Percentiles rank a stretch among this genome's conserved stretches.
Conservation (phyloP, 345 rosid species). For the Capsella bursapastoris region DNA sequence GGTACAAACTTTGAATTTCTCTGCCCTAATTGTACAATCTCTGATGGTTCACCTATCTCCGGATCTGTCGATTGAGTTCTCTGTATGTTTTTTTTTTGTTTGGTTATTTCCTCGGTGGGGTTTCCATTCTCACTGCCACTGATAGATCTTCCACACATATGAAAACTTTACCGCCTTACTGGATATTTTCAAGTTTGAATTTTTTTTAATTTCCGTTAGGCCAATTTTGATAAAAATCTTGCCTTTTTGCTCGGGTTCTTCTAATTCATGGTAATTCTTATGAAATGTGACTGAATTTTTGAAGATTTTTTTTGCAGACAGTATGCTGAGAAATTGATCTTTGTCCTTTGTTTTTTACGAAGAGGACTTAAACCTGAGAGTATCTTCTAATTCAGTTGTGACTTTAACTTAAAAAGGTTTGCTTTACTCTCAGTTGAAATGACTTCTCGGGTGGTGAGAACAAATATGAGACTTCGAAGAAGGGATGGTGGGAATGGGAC, state of each 20-base stretch:
- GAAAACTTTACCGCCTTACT: constrained; percentile 11
- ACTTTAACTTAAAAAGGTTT: not conserved
- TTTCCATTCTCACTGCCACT: not conserved
- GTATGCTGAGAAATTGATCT: not conserved
- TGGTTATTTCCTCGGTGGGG: not conserved
- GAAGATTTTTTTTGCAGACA: not conserved
- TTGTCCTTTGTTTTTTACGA: too few species aligned
- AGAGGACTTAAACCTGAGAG: not conserved
- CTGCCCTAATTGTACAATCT: not conserved
- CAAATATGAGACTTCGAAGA: constrained; percentile 10
- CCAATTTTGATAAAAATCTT: not conserved
- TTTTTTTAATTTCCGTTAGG: not conserved
- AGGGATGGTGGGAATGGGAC: constrained; percentile 12
- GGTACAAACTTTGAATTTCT: constrained; percentile 30
- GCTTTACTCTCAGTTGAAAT: not conserved
- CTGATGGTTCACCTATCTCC: not conserved
- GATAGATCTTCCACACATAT: not conserved
- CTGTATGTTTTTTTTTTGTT: not conserved
- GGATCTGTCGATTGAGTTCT: constrained; percentile 31
- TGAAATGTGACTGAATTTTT: constrained; percentile 11
- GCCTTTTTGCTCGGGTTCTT: not conserved
- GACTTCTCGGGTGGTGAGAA: constrained; percentile 29
- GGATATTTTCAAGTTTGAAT: not conserved
- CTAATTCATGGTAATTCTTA: not conserved
- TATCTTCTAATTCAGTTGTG: not conserved